Percentiles rank a stretch among this genome's conserved stretches.
Evolutionary conservation across 2,329 filamentous ascomycete species (phyloP).

Genomic region (Aspergillus ruber): DNA sequence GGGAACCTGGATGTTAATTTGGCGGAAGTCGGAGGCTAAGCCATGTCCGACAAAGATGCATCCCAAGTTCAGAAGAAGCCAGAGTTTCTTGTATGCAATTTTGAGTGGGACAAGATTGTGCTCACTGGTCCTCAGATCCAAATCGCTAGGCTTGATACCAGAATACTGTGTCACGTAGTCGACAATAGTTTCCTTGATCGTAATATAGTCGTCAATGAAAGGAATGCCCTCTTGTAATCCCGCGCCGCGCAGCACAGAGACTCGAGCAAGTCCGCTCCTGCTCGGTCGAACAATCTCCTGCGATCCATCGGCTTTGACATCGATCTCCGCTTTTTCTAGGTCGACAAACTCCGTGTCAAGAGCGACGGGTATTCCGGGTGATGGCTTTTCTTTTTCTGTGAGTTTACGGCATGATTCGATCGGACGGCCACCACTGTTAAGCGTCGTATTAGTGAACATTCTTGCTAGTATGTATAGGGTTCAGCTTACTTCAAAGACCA

Average conservation of each 20-base stretch:
- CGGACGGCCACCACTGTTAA: conserved; percentile 26
- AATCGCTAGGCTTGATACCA: conserved; percentile 77
- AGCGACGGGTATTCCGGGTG: conserved; percentile 68
- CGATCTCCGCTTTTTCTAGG: conserved; percentile 85
- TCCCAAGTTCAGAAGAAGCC: conserved; percentile 89
- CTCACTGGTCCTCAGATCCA: conserved; percentile 69
- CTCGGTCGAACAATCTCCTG: conserved; percentile 87
- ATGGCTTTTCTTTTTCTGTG: conserved; percentile 57
- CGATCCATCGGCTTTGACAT: conserved; percentile 90
- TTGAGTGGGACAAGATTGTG: conserved; percentile 86
- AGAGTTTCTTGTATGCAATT: conserved; percentile 93
- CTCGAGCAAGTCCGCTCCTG: conserved; percentile 84
- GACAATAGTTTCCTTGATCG: conserved; percentile 81
- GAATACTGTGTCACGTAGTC: conserved; percentile 95
- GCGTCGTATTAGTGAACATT: not conserved
- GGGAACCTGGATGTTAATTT: conserved; percentile 95
- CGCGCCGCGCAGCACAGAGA: conserved; percentile 76
- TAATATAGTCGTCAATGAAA: conserved; percentile 97
- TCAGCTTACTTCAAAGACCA: conserved; percentile 46
- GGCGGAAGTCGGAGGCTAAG: conserved; percentile 89
- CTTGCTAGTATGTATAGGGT: no score
- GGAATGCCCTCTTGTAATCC: conserved; percentile 73
- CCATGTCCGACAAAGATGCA: conserved; percentile 93
- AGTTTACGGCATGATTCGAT: conserved; percentile 35
- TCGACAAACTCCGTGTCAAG: conserved; percentile 96